Evolutionary conservation across 75 land plant species (phyloP).

Genomic region (Selaginella moellendorffii): DNA sequence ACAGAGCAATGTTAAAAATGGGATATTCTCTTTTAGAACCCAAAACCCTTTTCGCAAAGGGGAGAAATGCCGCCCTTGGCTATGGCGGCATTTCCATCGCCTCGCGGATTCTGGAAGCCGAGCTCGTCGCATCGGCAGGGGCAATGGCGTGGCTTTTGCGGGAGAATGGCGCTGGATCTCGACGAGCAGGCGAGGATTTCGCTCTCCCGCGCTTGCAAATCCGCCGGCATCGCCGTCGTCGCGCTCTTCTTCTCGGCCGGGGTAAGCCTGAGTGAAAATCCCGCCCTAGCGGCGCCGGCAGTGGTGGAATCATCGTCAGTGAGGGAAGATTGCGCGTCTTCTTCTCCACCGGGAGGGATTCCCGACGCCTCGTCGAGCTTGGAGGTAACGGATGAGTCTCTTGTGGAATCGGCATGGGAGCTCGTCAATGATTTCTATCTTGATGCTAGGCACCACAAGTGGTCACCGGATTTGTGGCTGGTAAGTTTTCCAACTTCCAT

Average conservation of each 20-base stretch:
- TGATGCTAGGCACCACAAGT: slow-evolving; percentile 40
- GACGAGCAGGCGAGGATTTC: no score
- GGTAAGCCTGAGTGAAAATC: neutral
- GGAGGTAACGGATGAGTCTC: slow-evolving; percentile 47
- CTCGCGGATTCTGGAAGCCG: no score
- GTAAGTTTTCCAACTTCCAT: slow-evolving; percentile 19
- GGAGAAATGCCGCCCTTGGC: no score
- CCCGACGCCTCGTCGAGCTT: no score
- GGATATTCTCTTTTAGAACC: no score
- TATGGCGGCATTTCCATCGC: no score
- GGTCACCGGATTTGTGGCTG: slow-evolving; percentile 80
- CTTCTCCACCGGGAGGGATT: neutral
- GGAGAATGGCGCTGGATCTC: no score
- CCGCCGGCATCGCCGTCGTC: neutral
- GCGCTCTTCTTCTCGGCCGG: neutral
- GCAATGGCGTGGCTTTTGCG: no score
- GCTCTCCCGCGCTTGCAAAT: neutral
- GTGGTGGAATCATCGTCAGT: slow-evolving; percentile 9
- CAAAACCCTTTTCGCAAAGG: no score
- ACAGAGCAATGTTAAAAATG: no score
- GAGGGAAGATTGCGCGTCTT: slow-evolving; percentile 3
- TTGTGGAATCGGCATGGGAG: slow-evolving; percentile 88
- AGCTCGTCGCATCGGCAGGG: no score
- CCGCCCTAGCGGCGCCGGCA: neutral
- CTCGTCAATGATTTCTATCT: slow-evolving; percentile 72